Conservation (phyloP, 208 protist species). For the Trichomonas gallinae region DNA sequence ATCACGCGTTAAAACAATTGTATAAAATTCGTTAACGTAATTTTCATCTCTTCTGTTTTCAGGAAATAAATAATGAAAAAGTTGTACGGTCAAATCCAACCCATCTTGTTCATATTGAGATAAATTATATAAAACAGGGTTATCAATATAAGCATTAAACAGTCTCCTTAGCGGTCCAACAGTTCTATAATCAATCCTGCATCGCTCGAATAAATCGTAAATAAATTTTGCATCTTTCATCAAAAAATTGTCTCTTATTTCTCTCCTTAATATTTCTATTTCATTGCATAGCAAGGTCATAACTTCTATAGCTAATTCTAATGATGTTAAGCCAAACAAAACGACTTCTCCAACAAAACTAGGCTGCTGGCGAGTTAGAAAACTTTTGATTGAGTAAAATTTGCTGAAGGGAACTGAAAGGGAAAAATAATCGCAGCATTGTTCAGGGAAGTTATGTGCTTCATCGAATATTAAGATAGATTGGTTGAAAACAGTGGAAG, state of each 20-base stretch:
- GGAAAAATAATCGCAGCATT: constrained; percentile 20
- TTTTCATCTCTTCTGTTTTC: background rate
- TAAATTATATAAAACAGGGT: background rate
- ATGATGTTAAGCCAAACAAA: background rate
- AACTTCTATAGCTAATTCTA: background rate
- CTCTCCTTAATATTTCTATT: background rate
- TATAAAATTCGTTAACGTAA: background rate
- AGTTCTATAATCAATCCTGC: background rate
- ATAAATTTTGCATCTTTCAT: background rate
- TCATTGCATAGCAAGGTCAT: background rate
- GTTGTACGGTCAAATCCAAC: background rate
- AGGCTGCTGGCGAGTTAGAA: background rate
- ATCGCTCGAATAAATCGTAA: background rate
- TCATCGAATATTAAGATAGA: background rate
- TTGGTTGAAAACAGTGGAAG: background rate
- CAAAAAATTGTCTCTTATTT: background rate
- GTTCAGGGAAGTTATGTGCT: constrained; percentile 17
- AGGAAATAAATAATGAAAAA: background rate
- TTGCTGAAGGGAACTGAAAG: background rate
- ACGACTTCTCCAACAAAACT: background rate
- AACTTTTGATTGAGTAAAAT: background rate
- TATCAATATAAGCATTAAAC: background rate
- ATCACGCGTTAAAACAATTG: background rate
- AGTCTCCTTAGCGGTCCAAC: background rate
- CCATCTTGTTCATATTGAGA: background rate